These are phyloP conservation scores for Fusarium buxicola DNA, from an alignment of 2,329 filamentous ascomycete species.

Conservation along the genomic window DNA sequence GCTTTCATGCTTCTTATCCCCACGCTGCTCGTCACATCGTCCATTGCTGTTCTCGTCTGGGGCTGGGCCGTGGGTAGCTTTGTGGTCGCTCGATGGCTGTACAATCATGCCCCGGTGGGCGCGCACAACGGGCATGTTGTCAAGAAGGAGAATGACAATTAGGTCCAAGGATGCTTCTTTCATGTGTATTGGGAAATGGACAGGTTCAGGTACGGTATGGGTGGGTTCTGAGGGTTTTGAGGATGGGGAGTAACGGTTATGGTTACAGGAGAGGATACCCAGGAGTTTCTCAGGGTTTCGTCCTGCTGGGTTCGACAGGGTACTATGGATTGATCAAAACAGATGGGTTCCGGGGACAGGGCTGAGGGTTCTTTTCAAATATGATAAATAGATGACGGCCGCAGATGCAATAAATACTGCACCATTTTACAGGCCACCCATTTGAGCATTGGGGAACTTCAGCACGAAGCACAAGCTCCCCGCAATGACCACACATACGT, in stretches of 20 bases:
- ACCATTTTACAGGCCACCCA: background rate
- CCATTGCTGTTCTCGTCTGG: slow-evolving; percentile 73
- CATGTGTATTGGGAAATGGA: background rate
- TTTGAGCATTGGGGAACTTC: background rate
- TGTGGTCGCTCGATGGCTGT: slow-evolving; percentile 60
- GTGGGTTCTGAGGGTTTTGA: slow-evolving; percentile 7
- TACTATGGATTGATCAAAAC: background rate
- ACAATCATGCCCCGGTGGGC: slow-evolving; percentile 49
- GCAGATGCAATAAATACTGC: slow-evolving; percentile 4
- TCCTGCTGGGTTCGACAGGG: background rate
- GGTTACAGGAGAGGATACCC: background rate
- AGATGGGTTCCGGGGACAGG: background rate
- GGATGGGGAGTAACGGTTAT: slow-evolving; percentile 4
- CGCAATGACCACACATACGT: background rate
- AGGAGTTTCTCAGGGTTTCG: slow-evolving; percentile 1
- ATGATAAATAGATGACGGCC: background rate
- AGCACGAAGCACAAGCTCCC: background rate
- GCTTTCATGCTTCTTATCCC: slow-evolving; percentile 76
- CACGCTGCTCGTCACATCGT: slow-evolving; percentile 73
- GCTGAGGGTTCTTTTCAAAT: background rate
- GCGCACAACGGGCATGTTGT: slow-evolving; percentile 39
- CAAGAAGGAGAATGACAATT: slow-evolving; percentile 41
- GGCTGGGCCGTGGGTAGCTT: slow-evolving; percentile 74
- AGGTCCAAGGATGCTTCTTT: slow-evolving; percentile 17
- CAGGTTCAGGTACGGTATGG: background rate